These are phyloP conservation scores for Usnea hakonensis DNA, from an alignment of 495 filamentous ascomycete species.

Conservation along the genomic window DNA sequence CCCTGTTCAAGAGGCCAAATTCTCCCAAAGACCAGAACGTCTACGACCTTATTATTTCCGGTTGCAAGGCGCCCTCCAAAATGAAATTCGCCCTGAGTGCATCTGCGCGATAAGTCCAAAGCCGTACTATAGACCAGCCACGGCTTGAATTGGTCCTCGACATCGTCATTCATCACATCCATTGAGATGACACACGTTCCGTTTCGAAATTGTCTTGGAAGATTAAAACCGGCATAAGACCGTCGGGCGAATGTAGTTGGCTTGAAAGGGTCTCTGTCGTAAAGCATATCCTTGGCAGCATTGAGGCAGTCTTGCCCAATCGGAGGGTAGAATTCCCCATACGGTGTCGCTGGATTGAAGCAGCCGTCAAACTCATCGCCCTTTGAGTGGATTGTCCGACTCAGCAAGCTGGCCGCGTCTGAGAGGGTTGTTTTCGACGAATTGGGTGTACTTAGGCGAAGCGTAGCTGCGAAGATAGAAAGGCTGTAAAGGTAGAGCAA, in stretches of 20 bases:
- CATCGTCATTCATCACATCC: neutral
- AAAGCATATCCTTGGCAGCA: neutral
- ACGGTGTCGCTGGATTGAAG: neutral
- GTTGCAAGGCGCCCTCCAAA: neutral
- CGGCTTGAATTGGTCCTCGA: neutral
- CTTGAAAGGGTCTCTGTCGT: neutral
- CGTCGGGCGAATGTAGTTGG: neutral
- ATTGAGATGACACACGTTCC: constrained; percentile 3
- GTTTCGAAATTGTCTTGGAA: neutral
- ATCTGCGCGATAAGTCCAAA: neutral
- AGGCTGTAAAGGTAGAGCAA: neutral
- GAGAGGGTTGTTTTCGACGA: neutral
- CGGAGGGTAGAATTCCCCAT: neutral
- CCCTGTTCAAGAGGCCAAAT: neutral
- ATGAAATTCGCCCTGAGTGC: neutral
- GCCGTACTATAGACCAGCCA: neutral
- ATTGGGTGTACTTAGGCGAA: neutral
- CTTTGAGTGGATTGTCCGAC: neutral
- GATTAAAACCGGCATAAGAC: neutral
- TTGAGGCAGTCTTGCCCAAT: neutral
- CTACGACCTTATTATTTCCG: constrained; percentile 2
- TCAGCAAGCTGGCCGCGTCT: neutral
- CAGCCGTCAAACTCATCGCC: neutral
- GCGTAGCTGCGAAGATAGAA: neutral
- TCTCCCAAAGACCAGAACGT: neutral